Evolutionary conservation across 805 yeast species (phyloP), one percentile per base, ranked within the genome.

Genomic region (Saccharomycopsis fermentans): DNA sequence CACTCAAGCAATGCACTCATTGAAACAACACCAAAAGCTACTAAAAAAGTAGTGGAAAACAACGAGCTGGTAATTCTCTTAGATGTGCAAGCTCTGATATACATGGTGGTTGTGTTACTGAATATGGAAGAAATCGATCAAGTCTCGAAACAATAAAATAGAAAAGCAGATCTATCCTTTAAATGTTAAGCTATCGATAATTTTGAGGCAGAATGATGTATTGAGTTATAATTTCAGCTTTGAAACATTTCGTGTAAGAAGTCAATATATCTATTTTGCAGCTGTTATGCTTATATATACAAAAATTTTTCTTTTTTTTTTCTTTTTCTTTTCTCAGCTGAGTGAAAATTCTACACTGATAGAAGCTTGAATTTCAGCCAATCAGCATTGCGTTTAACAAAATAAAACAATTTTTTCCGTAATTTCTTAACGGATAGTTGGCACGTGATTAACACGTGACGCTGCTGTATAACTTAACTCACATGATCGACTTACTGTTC

Each of bases 21-120:
- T 0, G 83, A 80, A 58, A 82, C 84, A 16, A 84, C 83, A 17
- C 86, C 80, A 59, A 86, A 79, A 39, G 91, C 86, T 32, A 87
- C 81, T n/a, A 85, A 77, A 62, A 86, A 86, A 0, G 94, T 86
- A 19, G 90, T 81, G 26, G 85, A 80, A 70, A 86, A 86, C 60
- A 86, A 73, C 14, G 88, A 83, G 54, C 79, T 77, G 24, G 90
- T 84, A 55, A 86, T 72, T 62, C 73, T 73, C 58, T 76, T 75
- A 66, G 87, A 76, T 54, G 77, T 76, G 4, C 81, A 74, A 11
- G 88, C 87, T 70, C 75, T 81, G 61, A 82, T 73, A 65, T 74
- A 79, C 85, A 81, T 82, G 50, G 24, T 63, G 61, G 16, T 6
- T 6, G 6, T 39, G 47, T 11, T 21, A 21, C n/a, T 39, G 35